These are phyloP conservation scores for Tricholoma sp. DNA, from an alignment of 768 basidiomycete genomes.

Conservation along the genomic window DNA sequence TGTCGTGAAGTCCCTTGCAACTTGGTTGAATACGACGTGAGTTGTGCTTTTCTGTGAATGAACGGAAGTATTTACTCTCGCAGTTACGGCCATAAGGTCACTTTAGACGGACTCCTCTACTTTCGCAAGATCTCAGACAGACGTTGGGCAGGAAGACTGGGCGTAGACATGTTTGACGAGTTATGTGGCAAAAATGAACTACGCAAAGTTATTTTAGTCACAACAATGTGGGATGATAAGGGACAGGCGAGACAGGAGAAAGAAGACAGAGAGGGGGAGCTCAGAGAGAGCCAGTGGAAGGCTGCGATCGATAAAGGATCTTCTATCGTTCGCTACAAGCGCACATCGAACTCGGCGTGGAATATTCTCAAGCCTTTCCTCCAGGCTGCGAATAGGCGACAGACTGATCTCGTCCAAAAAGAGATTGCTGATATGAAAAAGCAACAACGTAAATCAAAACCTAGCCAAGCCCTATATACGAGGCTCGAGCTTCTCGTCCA, in stretches of 20 bases:
- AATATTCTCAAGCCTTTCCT: background rate
- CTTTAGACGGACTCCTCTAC: background rate
- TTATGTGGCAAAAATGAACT: background rate
- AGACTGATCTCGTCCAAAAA: background rate
- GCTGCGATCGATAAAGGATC: background rate
- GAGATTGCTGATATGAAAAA: background rate
- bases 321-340: background rate
- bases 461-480: background rate
- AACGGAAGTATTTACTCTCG: slow-evolving; percentile 16
- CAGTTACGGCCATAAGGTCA: background rate
- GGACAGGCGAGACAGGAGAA: background rate
- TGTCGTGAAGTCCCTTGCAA: slow-evolving; percentile 8
- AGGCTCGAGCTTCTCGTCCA: background rate
- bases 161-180: background rate
- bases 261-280: background rate
- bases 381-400: background rate
- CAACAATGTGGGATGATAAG: background rate
- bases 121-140: background rate
- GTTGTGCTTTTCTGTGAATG: slow-evolving; percentile 19
- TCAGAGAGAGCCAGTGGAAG: background rate
- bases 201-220: background rate
- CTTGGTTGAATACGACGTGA: slow-evolving; percentile 16
- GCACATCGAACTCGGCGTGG: background rate
- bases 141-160: background rate
- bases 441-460: background rate